phyloP scores from a whole-genome alignment of 176 grass and related monocot genomes.

The Rhynchospora pubera region DNA sequence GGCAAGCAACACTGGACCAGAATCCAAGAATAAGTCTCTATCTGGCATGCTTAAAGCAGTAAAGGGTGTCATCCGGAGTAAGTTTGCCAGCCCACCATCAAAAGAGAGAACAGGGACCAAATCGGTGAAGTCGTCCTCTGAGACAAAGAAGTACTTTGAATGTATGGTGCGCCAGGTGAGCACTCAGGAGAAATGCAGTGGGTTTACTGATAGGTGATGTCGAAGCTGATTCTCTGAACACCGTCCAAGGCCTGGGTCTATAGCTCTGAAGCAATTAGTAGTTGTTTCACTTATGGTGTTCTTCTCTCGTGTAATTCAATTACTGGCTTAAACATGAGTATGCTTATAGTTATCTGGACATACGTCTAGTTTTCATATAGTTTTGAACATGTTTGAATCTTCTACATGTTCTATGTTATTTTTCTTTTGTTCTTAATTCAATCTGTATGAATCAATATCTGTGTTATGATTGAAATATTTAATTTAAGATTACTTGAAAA shows the following conservation, averaged over 20 bases:
- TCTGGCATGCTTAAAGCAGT: conserved; percentile 48
- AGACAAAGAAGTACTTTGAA: conserved; percentile 32
- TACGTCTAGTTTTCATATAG: too few species aligned
- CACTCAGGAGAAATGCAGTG: conserved; percentile 34
- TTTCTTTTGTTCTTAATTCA: not conserved
- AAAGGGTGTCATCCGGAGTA: conserved; percentile 26
- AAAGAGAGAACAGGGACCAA: conserved; percentile 22
- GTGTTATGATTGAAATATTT: not conserved
- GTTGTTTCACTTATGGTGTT: not conserved
- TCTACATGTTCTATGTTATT: not conserved
- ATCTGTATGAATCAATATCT: not conserved
- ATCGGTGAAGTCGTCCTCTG: not conserved
- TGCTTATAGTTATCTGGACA: too few species aligned
- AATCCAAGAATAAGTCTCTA: conserved; percentile 29
- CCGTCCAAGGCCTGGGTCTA: conserved; percentile 36
- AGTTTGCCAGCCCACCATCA: conserved; percentile 54
- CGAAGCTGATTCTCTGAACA: conserved; percentile 45
- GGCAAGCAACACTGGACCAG: conserved; percentile 5
- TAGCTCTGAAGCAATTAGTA: not conserved
- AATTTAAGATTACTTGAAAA: not conserved
- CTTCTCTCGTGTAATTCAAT: not conserved
- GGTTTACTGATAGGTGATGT: conserved; percentile 31
- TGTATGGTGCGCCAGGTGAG: conserved; percentile 45
- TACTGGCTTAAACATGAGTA: not conserved
- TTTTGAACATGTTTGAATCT: not conserved